Base-by-base conservation (phyloP, 164 flowering plant species). In the Akebia trifoliata region DNA sequence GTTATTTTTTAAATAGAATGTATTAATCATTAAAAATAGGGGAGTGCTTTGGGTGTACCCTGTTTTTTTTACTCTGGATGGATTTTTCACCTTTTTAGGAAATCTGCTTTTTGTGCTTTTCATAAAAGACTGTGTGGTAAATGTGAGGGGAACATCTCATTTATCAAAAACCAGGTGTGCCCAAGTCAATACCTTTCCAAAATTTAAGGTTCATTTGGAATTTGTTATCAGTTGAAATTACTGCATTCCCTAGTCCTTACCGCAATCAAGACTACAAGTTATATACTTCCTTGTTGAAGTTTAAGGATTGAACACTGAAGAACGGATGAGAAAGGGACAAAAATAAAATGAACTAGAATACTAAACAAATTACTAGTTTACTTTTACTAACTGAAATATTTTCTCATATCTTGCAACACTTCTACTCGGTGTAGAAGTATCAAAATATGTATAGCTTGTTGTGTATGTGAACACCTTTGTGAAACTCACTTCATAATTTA, bases 1-100 rank as follows among this genome's bases (percentile, higher is more conserved):
- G 45, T 61, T 52, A 17, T 26, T 31, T 35, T 38, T 50, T 43
- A 29, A 59, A 24, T 18, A 46, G 29, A 20, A 38, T 6, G 17
- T 21, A 44, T 56, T 20, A 22, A 8, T n/a, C 14, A 30, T 28
- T 42, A 35, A 22, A 11, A 31, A 32, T 44, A 36, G 37, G 12
- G 3, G 11, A 24, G 24, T 36, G 25, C 21, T 12, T 54, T 39
- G 3, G 15, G 44, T 39, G 34, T 14, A 34, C 34, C 1, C 15
- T 35, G 3, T 34, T 34, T 34, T 21, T 44, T 22, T 1, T 44
- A 8, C 28, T 20, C 9, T 44, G 38, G 29, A 11, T 50, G 54
- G 11, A 50, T 17, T 30, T n/a, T 14, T n/a, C 18, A 32, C 54
- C 10, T 50, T 29, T 6, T 3, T 29, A 21, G 11, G 51, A 17